Percentiles rank a stretch among this genome's conserved stretches.
Evolutionary conservation across 805 yeast genomes (phyloP).

Genomic region (Starmerella tilneyi): DNA sequence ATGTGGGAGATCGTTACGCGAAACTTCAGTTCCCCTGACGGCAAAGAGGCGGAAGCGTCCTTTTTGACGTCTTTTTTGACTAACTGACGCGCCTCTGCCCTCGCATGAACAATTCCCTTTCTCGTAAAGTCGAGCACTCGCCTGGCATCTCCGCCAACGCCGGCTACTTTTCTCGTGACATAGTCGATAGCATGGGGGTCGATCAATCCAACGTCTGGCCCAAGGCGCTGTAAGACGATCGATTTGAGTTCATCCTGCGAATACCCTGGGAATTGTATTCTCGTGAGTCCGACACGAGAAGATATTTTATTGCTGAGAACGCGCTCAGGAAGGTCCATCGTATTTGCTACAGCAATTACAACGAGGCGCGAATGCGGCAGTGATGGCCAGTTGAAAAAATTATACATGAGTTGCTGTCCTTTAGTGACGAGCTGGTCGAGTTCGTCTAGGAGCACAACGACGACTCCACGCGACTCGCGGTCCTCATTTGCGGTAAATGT

Average conservation of each 20-base stretch:
- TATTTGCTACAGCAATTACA: slow-evolving; percentile 89
- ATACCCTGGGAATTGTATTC: slow-evolving; percentile 84
- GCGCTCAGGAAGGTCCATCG: slow-evolving; percentile 94
- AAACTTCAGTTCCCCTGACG: slow-evolving; percentile 31
- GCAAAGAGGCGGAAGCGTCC: too few relatives aligned
- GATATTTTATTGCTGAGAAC: slow-evolving; percentile 78
- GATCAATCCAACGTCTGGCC: slow-evolving; percentile 27
- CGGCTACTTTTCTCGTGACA: slow-evolving; percentile 88
- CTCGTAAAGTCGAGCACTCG: slow-evolving; percentile 80
- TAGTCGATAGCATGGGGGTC: slow-evolving; percentile 58
- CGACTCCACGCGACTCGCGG: slow-evolving; percentile 35
- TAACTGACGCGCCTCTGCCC: slow-evolving; percentile 6
- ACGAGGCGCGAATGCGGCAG: slow-evolving; percentile 65
- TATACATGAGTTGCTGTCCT: slow-evolving; percentile 75
- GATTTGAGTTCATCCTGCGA: slow-evolving; percentile 63
- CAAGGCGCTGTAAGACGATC: slow-evolving; percentile 65
- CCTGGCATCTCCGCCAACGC: slow-evolving; percentile 96
- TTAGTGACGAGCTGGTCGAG: slow-evolving; percentile 81
- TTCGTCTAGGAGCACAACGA: slow-evolving; percentile 80
- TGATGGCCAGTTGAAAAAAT: slow-evolving; percentile 96
- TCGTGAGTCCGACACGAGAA: slow-evolving; percentile 76
- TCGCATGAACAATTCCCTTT: slow-evolving; percentile 66
- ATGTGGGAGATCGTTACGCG: slow-evolving; percentile 48
- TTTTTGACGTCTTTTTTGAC: too few relatives aligned
- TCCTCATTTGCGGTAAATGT: slow-evolving; percentile 41